A percentile compares a stretch with the other conserved stretches of the same genome.
phyloP scores from a whole-genome alignment of 78 protist genomes.

The Isochrysis galbana region DNA sequence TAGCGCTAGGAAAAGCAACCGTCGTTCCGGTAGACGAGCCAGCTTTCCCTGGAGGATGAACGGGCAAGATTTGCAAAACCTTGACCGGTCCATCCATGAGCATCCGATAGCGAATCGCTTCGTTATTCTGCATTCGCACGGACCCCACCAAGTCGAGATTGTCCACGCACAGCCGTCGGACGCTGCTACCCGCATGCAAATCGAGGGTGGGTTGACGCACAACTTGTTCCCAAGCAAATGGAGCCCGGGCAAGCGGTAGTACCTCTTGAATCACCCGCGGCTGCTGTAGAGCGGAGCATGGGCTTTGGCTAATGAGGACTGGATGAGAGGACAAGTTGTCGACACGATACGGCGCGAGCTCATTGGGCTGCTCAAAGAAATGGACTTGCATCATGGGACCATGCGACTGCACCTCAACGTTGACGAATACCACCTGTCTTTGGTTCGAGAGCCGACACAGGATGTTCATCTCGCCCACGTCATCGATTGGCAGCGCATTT shows the following conservation, averaged over 20 bases:
- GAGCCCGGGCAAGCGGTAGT: background rate
- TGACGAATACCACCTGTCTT: background rate
- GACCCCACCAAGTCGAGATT: background rate
- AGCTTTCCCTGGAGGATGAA: no score
- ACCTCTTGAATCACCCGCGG: conserved; percentile 4
- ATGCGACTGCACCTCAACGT: background rate
- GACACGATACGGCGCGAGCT: conserved; percentile 23
- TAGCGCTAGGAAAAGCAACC: background rate
- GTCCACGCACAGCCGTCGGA: background rate
- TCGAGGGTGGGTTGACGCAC: background rate
- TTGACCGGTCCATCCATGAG: background rate
- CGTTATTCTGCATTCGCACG: no score
- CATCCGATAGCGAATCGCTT: background rate
- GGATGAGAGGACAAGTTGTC: background rate
- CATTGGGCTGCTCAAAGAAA: background rate
- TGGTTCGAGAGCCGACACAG: background rate
- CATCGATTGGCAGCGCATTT: background rate
- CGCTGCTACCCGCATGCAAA: background rate
- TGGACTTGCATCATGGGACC: background rate
- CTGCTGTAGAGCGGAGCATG: conserved; percentile 1
- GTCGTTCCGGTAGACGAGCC: background rate
- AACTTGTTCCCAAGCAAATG: conserved; percentile 4
- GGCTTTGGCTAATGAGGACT: background rate
- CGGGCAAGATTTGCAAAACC: background rate
- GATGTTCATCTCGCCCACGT: background rate